Evolutionary conservation across 768 basidiomycete genomes (phyloP).

Genomic region (Boletus vermiculosoides): DNA sequence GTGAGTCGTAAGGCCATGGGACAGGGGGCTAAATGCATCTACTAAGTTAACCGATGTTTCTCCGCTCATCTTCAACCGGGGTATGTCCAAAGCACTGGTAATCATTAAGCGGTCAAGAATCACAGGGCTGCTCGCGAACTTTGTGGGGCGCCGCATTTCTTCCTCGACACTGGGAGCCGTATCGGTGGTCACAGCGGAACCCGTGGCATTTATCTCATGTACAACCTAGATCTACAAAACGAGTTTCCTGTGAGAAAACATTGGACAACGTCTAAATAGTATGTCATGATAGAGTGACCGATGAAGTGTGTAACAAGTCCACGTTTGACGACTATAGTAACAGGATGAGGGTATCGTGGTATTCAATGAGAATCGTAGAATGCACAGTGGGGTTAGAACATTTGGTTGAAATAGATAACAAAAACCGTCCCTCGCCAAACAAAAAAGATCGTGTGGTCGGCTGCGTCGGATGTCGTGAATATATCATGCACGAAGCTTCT

Average conservation of each 20-base stretch:
- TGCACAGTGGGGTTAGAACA: conserved; percentile 32
- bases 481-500: conserved; percentile 21
- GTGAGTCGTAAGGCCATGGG: not conserved
- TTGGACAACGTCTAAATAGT: conserved; percentile 17
- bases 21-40: not conserved
- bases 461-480: conserved; percentile 29
- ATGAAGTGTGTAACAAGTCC: conserved; percentile 24
- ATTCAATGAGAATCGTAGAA: conserved; percentile 29
- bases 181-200: not conserved
- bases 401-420: conserved; percentile 32
- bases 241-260: conserved; percentile 11
- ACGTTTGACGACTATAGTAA: conserved; percentile 28
- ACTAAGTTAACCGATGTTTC: conserved; percentile 13
- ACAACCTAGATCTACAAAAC: conserved; percentile 24
- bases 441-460: conserved; percentile 13
- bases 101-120: not conserved
- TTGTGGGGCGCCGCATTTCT: not conserved
- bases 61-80: conserved; percentile 8
- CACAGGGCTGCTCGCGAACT: not conserved
- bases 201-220: conserved; percentile 4
- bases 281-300: conserved; percentile 15
- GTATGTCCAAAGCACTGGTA: not conserved
- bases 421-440: conserved; percentile 19
- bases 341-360: conserved; percentile 36
- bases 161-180: not conserved